Conservation (phyloP, 495 filamentous ascomycete genomes). For the Neurospora intermedia region DNA sequence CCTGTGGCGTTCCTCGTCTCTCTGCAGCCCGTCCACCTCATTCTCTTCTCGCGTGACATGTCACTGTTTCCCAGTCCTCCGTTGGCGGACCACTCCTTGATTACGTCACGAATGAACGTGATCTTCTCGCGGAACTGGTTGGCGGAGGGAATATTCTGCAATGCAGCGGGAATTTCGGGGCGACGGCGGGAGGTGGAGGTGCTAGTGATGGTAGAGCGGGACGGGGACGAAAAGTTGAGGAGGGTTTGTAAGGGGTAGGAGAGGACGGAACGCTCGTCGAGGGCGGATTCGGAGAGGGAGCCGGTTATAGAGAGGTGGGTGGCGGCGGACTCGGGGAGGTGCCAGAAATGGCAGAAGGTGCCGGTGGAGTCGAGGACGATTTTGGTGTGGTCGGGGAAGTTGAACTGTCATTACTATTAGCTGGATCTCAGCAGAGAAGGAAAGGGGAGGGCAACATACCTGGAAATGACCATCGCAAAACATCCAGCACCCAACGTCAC, state of each 20-base stretch:
- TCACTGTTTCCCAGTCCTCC: conserved; percentile 56
- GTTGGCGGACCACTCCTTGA: conserved; percentile 62
- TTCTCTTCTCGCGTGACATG: conserved; percentile 36
- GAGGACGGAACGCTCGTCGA: conserved; percentile 48
- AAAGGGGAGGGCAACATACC: conserved; percentile 25
- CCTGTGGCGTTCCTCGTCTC: conserved; percentile 49
- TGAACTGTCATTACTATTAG: conserved; percentile 47
- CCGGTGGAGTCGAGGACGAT: conserved; percentile 66
- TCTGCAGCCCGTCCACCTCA: conserved; percentile 58
- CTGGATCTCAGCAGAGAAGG: not conserved
- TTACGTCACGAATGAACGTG: conserved; percentile 56
- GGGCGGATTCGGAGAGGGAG: conserved; percentile 54
- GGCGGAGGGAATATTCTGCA: conserved; percentile 53
- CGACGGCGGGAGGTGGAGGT: conserved; percentile 30
- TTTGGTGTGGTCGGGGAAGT: conserved; percentile 97
- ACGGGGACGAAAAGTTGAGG: conserved; percentile 37
- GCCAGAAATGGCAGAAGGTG: conserved; percentile 74
- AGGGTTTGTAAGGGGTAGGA: conserved; percentile 49
- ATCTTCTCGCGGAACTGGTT: conserved; percentile 78
- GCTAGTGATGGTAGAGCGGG: conserved; percentile 29
- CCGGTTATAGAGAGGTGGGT: conserved; percentile 50
- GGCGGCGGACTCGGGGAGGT: conserved; percentile 61
- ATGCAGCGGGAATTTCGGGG: conserved; percentile 47
- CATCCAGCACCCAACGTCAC: conserved; percentile 81
- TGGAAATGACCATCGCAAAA: conserved; percentile 83